These are phyloP conservation scores for Coleophoma crateriformis DNA, from an alignment of 2,329 filamentous ascomycete species.

Conservation along the genomic window DNA sequence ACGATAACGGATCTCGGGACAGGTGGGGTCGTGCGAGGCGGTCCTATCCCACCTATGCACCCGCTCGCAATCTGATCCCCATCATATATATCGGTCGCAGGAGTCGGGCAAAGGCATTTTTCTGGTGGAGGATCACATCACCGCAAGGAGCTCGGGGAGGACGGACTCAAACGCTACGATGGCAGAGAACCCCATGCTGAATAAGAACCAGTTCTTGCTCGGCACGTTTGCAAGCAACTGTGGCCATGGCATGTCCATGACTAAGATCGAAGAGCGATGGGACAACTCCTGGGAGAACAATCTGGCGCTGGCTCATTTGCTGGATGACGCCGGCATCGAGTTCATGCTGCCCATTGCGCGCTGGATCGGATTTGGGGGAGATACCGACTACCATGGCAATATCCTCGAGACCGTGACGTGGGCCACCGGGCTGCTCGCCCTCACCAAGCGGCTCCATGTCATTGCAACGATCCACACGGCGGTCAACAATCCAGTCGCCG, in stretches of 20 bases:
- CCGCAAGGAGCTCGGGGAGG: too few species aligned
- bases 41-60: too few species aligned
- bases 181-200: background rate
- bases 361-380: background rate
- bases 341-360: background rate
- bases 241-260: background rate
- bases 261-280: background rate
- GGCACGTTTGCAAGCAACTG: background rate
- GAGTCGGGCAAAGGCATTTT: too few species aligned
- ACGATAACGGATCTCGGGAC: too few species aligned
- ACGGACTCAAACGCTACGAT: too few species aligned
- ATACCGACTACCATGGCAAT: background rate
- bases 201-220: background rate
- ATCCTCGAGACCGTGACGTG: background rate
- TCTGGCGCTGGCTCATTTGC: background rate
- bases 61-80: too few species aligned
- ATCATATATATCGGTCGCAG: too few species aligned
- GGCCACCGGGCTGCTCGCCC: background rate
- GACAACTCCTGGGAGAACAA: background rate
- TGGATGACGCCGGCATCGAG: background rate
- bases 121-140: too few species aligned
- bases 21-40: too few species aligned
- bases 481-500: background rate
- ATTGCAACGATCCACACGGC: background rate
- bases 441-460: background rate